Evolutionary conservation across 768 basidiomycete genomes (phyloP), one percentile per base, ranked within the genome.

Genomic region (Pluteus cervinus): DNA sequence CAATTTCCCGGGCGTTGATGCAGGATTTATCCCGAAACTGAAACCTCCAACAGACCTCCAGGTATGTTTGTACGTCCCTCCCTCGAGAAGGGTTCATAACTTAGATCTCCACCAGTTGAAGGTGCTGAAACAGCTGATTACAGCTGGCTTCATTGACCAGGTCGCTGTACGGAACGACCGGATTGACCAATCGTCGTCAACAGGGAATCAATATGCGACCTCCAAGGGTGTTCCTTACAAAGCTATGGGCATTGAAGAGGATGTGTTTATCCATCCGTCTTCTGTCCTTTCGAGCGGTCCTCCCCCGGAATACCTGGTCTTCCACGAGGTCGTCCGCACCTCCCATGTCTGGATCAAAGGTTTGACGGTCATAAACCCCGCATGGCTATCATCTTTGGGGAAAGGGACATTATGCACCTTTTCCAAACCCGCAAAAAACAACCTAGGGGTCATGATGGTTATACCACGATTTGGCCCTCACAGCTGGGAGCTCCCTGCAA

Each of bases 141-240:
- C 86, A 1, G 84, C 94, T 7, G 87, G 79, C 11, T 97, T 96
- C 62, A 88, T 98, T 46, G 93, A 99, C 58, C 90, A 94, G 58
- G 79, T 97, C 10, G 96, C 96, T 6, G 73, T 93, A 10, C 79
- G 96, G 18, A 89, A 86, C 53, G 94, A 98, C 54, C 58, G 88
- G 23, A 69, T 81, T 10, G 72, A 79, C 30, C 77, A 76, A 43
- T 63, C 69, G 33, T 62, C 68, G 11, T 64, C 71, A 2, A 65
- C 71, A 9, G 87, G 85, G 4, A 62, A 69, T 29, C 81, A 88
- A 48, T 87, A 72, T 55, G 67, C 82, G 7, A 88, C 79, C 17
- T 75, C 84, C 0, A 81, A 79, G 50, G 85, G 84, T 6, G 77
- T 98, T 12, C 65, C 91, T 0, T 99, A 98, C 56, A 74, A 71